phyloP scores from a whole-genome alignment of 305 asterid genomes.

The Solanum hybrid region DNA sequence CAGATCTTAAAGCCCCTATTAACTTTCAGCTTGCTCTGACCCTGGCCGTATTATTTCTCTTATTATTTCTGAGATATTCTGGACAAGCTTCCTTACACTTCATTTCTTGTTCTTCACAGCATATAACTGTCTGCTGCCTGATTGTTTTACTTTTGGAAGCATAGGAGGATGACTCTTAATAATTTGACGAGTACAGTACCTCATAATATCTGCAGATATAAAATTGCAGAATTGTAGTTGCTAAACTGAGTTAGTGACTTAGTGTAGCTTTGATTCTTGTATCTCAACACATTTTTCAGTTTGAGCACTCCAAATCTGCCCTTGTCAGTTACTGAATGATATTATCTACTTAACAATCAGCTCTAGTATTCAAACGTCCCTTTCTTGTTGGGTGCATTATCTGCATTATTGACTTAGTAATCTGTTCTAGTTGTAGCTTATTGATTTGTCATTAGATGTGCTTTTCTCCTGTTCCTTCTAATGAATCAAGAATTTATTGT shows the following conservation, averaged over 20 bases:
- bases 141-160: background rate
- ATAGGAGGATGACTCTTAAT: background rate
- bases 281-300: background rate
- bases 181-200: background rate
- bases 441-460: background rate
- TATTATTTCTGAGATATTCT: background rate
- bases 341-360: background rate
- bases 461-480: constrained; percentile 4
- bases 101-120: background rate
- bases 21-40: background rate
- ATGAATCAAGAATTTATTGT: constrained; percentile 9
- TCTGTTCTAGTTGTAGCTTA: background rate
- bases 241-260: background rate
- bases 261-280: background rate
- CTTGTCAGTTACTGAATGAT: background rate
- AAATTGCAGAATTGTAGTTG: background rate
- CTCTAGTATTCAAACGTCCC: background rate
- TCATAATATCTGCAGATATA: background rate
- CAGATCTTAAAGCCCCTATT: background rate
- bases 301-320: background rate
- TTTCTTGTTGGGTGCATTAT: background rate
- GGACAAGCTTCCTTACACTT: background rate
- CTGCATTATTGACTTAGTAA: background rate
- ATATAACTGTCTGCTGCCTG: background rate
- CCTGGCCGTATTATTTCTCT: background rate